phyloP scores from a whole-genome alignment of 148 eudicot genomes.

The Talinum fruticosum region DNA sequence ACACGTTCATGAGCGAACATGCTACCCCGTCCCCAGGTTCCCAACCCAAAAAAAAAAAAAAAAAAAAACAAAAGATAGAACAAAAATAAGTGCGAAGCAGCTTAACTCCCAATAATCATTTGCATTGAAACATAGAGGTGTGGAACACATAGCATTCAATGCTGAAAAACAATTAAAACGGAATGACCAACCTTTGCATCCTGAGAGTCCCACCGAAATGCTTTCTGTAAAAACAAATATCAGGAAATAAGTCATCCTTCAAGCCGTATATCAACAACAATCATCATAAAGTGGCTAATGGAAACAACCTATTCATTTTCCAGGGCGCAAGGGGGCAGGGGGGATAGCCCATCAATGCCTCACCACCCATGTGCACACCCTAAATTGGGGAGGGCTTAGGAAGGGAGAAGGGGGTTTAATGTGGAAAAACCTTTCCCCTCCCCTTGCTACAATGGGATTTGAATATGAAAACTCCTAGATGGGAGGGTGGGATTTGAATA shows the following conservation, averaged over 20 bases:
- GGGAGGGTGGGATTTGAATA: neutral
- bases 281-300: neutral
- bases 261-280: neutral
- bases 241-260: neutral
- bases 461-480: neutral
- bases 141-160: neutral
- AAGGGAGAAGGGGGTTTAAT: neutral
- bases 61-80: too few relatives aligned
- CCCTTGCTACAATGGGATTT: too few relatives aligned
- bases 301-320: too few relatives aligned
- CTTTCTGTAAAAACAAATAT: slow-evolving; percentile 60
- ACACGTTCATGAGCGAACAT: too few relatives aligned
- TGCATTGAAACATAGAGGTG: neutral
- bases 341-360: too few relatives aligned
- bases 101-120: neutral
- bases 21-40: too few relatives aligned
- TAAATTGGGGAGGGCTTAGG: neutral
- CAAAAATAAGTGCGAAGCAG: too few relatives aligned
- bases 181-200: slow-evolving; percentile 58
- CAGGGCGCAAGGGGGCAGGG: too few relatives aligned
- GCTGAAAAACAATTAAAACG: neutral
- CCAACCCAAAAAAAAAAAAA: too few relatives aligned
- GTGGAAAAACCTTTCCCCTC: neutral
- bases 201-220: slow-evolving; percentile 61
- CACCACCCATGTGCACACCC: neutral